A percentile compares a stretch with the other conserved stretches of the same genome.
Evolutionary conservation across 345 rosid species (phyloP).

Genomic region (Kernera saxatilis): DNA sequence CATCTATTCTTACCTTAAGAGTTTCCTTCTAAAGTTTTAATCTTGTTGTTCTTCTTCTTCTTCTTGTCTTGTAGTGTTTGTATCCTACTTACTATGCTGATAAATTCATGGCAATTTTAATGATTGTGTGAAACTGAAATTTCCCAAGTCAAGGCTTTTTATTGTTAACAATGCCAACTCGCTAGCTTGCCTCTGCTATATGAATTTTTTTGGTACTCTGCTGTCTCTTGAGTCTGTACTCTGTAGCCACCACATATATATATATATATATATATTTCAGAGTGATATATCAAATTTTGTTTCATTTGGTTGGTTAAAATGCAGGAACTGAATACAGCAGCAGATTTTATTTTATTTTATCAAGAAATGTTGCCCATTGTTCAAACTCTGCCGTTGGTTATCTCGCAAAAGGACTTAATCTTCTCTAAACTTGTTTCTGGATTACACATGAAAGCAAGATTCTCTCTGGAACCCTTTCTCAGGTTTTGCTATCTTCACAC

Average conservation of each 20-base stretch:
- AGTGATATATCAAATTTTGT: neutral
- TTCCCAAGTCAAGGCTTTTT: too few relatives aligned
- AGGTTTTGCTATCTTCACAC: constrained; percentile 33
- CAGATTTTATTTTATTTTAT: constrained; percentile 64
- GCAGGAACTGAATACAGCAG: constrained; percentile 79
- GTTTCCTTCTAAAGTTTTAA: neutral
- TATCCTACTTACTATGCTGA: too few relatives aligned
- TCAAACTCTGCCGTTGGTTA: constrained; percentile 55
- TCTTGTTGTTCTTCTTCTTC: neutral
- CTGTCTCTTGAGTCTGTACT: neutral
- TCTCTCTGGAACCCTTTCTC: constrained; percentile 78
- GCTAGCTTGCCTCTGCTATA: neutral
- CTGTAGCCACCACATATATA: neutral
- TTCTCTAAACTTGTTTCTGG: constrained; percentile 53
- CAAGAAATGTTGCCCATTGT: constrained; percentile 64
- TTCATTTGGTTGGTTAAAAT: constrained; percentile 3
- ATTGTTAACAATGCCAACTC: too few relatives aligned
- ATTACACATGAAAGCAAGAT: constrained; percentile 63
- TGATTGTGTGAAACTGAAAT: neutral
- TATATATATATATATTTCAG: neutral
- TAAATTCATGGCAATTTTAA: too few relatives aligned
- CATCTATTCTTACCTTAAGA: neutral
- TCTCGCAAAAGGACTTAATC: constrained; percentile 56
- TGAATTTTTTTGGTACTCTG: neutral
- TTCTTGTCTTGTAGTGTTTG: neutral